Conservation (phyloP, 768 basidiomycete genomes). For the Cystoderma amianthinum region DNA sequence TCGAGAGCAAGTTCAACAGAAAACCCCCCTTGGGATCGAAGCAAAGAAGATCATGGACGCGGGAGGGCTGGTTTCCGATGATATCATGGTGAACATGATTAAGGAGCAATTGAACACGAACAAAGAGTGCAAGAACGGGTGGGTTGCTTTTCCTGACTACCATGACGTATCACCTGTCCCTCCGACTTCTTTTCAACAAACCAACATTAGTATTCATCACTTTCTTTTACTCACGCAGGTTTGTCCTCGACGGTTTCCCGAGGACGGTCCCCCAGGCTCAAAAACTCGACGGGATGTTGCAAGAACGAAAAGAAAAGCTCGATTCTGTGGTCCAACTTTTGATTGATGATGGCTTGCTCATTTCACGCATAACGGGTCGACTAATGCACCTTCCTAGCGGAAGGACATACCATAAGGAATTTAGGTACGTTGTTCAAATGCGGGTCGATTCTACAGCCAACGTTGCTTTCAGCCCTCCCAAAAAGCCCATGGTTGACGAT, state of each 20-base stretch:
- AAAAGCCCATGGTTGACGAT: slow-evolving; percentile 93
- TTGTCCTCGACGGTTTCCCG: slow-evolving; percentile 99
- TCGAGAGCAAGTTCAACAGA: slow-evolving; percentile 82
- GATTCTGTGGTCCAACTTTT: slow-evolving; percentile 89
- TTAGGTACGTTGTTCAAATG: slow-evolving; percentile 68
- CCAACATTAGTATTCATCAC: background rate
- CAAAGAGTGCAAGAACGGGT: slow-evolving; percentile 93
- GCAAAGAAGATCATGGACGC: slow-evolving; percentile 98
- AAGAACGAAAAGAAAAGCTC: slow-evolving; percentile 75
- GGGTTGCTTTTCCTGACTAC: slow-evolving; percentile 21
- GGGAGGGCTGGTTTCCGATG: slow-evolving; percentile 92
- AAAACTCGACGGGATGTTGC: slow-evolving; percentile 92
- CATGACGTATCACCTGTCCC: background rate
- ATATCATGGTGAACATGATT: slow-evolving; percentile 98
- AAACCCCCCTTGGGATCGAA: slow-evolving; percentile 82
- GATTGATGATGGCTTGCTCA: slow-evolving; percentile 92
- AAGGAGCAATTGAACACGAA: slow-evolving; percentile 93
- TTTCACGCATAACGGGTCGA: slow-evolving; percentile 96
- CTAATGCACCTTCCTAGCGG: slow-evolving; percentile 88
- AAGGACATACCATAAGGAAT: slow-evolving; percentile 91
- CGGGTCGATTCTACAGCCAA: too few species aligned
- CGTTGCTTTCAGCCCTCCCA: slow-evolving; percentile 88
- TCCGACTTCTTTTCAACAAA: background rate
- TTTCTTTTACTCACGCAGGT: slow-evolving; percentile 41
- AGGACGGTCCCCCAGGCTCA: slow-evolving; percentile 94